phyloP scores from a whole-genome alignment of 1,139 yeast genomes.

The Debaryomyces coudertii region DNA sequence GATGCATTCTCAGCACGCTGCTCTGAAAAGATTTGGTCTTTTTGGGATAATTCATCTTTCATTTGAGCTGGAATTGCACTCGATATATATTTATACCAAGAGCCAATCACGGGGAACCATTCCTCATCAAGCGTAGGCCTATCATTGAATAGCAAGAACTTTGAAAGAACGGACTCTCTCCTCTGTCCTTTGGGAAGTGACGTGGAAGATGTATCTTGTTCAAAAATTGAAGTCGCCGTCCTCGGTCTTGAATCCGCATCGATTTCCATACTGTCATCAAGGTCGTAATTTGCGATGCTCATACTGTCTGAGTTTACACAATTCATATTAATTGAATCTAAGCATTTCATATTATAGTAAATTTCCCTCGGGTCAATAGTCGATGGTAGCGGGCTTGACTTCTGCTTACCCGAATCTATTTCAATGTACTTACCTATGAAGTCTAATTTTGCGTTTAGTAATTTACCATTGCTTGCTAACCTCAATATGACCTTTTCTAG shows the following conservation, averaged over 20 bases:
- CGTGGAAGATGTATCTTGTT: slow-evolving; percentile 6
- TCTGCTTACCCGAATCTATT: slow-evolving; percentile 14
- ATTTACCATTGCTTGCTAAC: slow-evolving; percentile 49
- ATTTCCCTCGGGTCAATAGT: slow-evolving; percentile 28
- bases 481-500: slow-evolving; percentile 42
- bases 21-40: slow-evolving; percentile 42
- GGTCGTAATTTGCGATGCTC: neutral
- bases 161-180: slow-evolving; percentile 9
- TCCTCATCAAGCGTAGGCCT: slow-evolving; percentile 21
- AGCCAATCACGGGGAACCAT: slow-evolving; percentile 25
- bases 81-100: slow-evolving; percentile 32
- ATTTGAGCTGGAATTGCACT: slow-evolving; percentile 36
- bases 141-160: slow-evolving; percentile 26
- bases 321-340: slow-evolving; percentile 21
- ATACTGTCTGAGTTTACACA: neutral
- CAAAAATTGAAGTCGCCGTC: slow-evolving; percentile 10
- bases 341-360: slow-evolving; percentile 29
- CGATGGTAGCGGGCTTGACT: slow-evolving; percentile 15
- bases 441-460: slow-evolving; percentile 50
- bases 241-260: slow-evolving; percentile 16
- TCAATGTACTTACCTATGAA: slow-evolving; percentile 35
- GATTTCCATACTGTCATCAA: slow-evolving; percentile 19
- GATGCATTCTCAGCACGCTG: slow-evolving; percentile 32
- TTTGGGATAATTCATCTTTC: slow-evolving; percentile 37
- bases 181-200: slow-evolving; percentile 4